These are phyloP conservation scores for Pontederia paniculata DNA, from an alignment of 176 grass and related monocot species.

Conservation along the genomic window DNA sequence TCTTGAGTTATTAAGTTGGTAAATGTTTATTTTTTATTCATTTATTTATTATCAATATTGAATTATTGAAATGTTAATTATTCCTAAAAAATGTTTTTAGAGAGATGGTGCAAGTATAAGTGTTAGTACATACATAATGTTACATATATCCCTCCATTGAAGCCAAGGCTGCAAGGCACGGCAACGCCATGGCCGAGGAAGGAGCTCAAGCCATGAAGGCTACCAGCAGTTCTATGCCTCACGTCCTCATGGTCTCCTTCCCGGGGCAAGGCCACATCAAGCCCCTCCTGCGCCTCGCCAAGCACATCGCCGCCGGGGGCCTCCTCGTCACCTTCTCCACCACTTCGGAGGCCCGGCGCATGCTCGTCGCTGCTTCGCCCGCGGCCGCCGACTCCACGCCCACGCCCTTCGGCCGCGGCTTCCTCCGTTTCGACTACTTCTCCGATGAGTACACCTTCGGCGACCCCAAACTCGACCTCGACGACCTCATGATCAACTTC, in stretches of 20 bases:
- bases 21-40: too few relatives aligned
- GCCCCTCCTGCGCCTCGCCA: constrained; percentile 59
- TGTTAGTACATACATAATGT: too few relatives aligned
- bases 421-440: constrained; percentile 67
- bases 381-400: constrained; percentile 13
- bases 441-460: constrained; percentile 6
- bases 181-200: background rate
- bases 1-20: too few relatives aligned
- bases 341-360: constrained; percentile 23
- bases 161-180: too few relatives aligned
- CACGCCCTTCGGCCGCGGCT: constrained; percentile 27
- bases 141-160: too few relatives aligned
- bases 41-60: too few relatives aligned
- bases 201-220: background rate
- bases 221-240: background rate
- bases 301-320: constrained; percentile 58
- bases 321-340: constrained; percentile 49
- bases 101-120: too few relatives aligned
- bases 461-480: constrained; percentile 1
- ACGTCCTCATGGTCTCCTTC: constrained; percentile 52
- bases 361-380: constrained; percentile 22
- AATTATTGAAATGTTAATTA: too few relatives aligned
- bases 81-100: too few relatives aligned
- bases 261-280: constrained; percentile 62
- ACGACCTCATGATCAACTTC: constrained; percentile 30